phyloP scores from a whole-genome alignment of 495 filamentous ascomycete genomes.

The Podospora sp. region DNA sequence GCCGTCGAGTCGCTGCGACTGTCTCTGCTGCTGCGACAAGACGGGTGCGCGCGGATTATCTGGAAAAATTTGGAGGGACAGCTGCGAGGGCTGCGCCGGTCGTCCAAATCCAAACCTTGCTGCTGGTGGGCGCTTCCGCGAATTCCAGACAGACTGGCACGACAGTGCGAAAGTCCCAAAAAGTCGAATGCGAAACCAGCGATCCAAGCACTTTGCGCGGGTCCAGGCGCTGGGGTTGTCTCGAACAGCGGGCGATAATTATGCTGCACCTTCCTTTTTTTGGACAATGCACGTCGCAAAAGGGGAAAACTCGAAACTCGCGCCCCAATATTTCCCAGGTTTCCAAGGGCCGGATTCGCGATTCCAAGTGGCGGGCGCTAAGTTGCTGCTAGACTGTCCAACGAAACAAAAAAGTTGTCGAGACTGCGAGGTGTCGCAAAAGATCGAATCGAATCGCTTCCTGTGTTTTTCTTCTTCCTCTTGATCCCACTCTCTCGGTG shows the following conservation, averaged over 20 bases:
- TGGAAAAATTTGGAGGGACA: not conserved
- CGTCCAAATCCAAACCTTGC: slow-evolving; percentile 1
- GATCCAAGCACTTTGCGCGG: slow-evolving; percentile 3
- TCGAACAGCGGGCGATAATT: slow-evolving; percentile 8
- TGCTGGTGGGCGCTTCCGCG: slow-evolving; percentile 11
- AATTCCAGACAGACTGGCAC: slow-evolving; percentile 23
- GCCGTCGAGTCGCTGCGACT: not conserved
- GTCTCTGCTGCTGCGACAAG: slow-evolving; percentile 6
- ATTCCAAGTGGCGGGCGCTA: not conserved
- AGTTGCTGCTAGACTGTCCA: not conserved
- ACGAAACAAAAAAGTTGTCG: not conserved
- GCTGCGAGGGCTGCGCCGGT: not conserved
- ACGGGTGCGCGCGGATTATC: slow-evolving; percentile 11
- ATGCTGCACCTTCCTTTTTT: slow-evolving; percentile 34
- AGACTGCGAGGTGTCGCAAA: not conserved
- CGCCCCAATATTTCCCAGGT: slow-evolving; percentile 17
- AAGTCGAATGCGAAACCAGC: slow-evolving; percentile 17
- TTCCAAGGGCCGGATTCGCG: slow-evolving; percentile 5
- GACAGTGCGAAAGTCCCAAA: slow-evolving; percentile 19
- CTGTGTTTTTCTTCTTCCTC: not conserved
- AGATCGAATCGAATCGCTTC: slow-evolving; percentile 5
- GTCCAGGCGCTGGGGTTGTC: slow-evolving; percentile 13
- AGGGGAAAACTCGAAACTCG: slow-evolving; percentile 19
- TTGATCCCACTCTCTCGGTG: not conserved
- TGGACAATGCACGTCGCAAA: slow-evolving; percentile 27